A percentile compares a stretch with the other conserved stretches of the same genome.
phyloP scores from a whole-genome alignment of 306 rosid species.

The Quercus rubra region DNA sequence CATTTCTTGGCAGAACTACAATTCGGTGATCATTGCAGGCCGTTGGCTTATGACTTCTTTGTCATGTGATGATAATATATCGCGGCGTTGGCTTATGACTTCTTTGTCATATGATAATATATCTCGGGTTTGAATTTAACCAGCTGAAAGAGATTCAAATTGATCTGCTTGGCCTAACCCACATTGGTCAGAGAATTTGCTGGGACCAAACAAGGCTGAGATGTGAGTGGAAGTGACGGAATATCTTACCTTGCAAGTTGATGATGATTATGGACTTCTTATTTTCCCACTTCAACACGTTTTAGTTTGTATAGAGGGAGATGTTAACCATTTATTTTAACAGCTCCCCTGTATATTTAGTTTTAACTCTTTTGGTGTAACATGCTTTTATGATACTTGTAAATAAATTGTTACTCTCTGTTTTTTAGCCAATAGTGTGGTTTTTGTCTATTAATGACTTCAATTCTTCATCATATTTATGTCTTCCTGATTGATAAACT shows the following conservation, averaged over 20 bases:
- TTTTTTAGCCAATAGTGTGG: too few species aligned
- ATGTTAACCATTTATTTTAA: slow-evolving; percentile 7
- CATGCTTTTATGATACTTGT: slow-evolving; percentile 19
- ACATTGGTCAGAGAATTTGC: slow-evolving; percentile 7
- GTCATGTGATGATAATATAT: background rate
- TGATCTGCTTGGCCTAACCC: slow-evolving; percentile 10
- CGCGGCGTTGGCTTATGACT: background rate
- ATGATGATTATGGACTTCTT: background rate
- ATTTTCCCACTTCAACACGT: slow-evolving; percentile 7
- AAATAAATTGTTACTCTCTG: slow-evolving; percentile 11
- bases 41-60: background rate
- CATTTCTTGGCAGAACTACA: slow-evolving; percentile 81
- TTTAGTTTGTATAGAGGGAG: slow-evolving; percentile 7
- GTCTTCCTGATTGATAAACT: too few species aligned
- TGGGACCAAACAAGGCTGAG: slow-evolving; percentile 22
- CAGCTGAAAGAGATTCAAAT: slow-evolving; percentile 1
- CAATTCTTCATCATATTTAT: too few species aligned
- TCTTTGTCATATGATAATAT: background rate
- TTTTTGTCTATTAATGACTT: too few species aligned
- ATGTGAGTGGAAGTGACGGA: background rate
- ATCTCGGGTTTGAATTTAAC: slow-evolving; percentile 13
- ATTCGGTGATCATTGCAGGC: slow-evolving; percentile 55
- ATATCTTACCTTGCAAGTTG: background rate
- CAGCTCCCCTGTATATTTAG: slow-evolving; percentile 20
- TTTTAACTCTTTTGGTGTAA: background rate